Evolutionary conservation across 768 basidiomycete genomes (phyloP), one percentile per base, ranked within the genome.

Genomic region (Termitomyces sp.): DNA sequence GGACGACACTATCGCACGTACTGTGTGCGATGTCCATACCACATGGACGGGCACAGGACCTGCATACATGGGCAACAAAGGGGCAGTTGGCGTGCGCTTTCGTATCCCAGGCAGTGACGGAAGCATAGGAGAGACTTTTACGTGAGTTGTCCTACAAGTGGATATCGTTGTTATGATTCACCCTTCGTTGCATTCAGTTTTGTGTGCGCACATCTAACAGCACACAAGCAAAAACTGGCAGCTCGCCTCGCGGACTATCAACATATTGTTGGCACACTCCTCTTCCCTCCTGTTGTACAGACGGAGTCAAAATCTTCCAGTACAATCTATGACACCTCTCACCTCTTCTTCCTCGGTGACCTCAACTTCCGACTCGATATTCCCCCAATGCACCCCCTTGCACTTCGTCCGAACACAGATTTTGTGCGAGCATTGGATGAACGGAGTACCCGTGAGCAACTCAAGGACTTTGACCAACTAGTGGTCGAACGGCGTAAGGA

Each of bases 321-420:
- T 52, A 89, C 86, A 12, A 83, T 98, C 50, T 94, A 91, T 76
- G 79, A 86, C 48, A 90, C 94, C 0, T 92, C 93, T 13, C 93
- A 98, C 72, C 80, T 97, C 1, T 97, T 98, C 80, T 81, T 97
- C 71, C 81, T 97, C 38, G 96, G 96, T 7, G 96, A 98, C 74
- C 83, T 97, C 63, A 98, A 98, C 74, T 97, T 95, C 74, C 87
- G 95, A 16, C 73, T 98, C 16, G 78, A 81, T n/a, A 66, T 89
- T 16, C 88, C 91, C 0, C 64, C 80, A 49, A 74, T 80, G 24
- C 82, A 87, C 69, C 75, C 83, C 28, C 76, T 86, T 32, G 67
- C 69, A 24, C 65, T 69, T 57, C 69, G 67, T 12, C 71, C 73
- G 12, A 65, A 67, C 4, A 53, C 73, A 12, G 72, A 79, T 35